Evolutionary conservation across 1,284 basidiomycete genomes (phyloP).

Genomic region (Pholiota adiposa): DNA sequence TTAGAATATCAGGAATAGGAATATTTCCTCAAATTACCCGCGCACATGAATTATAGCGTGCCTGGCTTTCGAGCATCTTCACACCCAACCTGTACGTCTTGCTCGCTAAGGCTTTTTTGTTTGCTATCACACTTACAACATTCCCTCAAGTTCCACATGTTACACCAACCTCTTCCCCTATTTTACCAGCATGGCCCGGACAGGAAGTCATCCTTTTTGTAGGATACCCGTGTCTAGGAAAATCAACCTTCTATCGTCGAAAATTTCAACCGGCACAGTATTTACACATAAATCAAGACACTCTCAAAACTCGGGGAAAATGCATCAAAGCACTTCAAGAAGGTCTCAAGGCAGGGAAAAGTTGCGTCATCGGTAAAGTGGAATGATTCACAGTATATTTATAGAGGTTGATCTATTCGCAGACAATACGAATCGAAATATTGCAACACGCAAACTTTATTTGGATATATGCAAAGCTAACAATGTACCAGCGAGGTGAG

Average conservation of each 20-base stretch:
- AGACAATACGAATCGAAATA: constrained; percentile 90
- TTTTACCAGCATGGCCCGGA: constrained; percentile 48
- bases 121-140: not conserved
- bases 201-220: constrained; percentile 83
- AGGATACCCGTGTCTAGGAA: constrained; percentile 88
- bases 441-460: constrained; percentile 70
- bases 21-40: constrained; percentile 73
- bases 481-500: constrained; percentile 61
- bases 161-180: constrained; percentile 64
- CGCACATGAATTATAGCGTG: constrained; percentile 46
- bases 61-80: constrained; percentile 65
- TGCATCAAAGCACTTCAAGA: constrained; percentile 73
- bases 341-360: constrained; percentile 57
- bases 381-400: not conserved
- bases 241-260: constrained; percentile 77
- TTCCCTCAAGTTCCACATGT: constrained; percentile 52
- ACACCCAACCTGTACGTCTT: constrained; percentile 43
- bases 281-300: constrained; percentile 88
- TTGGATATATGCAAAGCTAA: constrained; percentile 64
- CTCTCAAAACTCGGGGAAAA: constrained; percentile 70
- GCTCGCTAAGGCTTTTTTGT: constrained; percentile 10
- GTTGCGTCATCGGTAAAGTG: constrained; percentile 74
- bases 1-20: constrained; percentile 50
- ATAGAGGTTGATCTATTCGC: not conserved
- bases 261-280: constrained; percentile 77